Evolutionary conservation across 371 early-diverging fungal species (phyloP).

Genomic region (Zychaea mexicana): DNA sequence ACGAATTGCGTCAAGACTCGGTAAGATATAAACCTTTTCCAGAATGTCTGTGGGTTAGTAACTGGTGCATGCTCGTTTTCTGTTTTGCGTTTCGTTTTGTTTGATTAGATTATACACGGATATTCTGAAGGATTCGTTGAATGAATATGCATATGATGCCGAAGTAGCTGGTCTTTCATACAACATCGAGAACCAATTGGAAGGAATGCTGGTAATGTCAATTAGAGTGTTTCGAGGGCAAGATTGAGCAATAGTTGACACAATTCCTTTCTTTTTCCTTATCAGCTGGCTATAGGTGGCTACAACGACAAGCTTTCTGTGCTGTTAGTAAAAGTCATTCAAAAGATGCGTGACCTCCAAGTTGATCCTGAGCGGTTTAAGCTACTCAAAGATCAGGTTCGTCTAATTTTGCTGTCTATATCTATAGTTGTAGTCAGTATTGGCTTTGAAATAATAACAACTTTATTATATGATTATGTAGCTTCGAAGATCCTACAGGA

Average conservation of each 20-base stretch:
- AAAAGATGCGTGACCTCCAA: conserved; percentile 64
- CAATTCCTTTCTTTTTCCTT: no score
- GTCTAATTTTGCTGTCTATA: not conserved
- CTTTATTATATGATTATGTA: conserved; percentile 13
- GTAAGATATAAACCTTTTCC: not conserved
- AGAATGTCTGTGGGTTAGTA: not conserved
- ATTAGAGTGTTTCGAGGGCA: no score
- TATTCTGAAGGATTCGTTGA: conserved; percentile 79
- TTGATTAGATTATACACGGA: conserved; percentile 65
- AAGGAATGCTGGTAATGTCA: conserved; percentile 60
- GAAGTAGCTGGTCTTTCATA: conserved; percentile 84
- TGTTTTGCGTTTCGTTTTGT: no score
- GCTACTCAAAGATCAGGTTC: conserved; percentile 69
- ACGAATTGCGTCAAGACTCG: conserved; percentile 53
- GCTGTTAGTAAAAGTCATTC: conserved; percentile 71
- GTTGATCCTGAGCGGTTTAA: conserved; percentile 74
- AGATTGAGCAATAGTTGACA: no score
- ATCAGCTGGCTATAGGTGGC: conserved; percentile 68
- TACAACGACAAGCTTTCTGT: conserved; percentile 84
- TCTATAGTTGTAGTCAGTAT: no score
- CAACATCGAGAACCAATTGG: conserved; percentile 64
- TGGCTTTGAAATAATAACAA: no score
- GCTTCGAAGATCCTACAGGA: conserved; percentile 69
- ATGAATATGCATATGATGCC: conserved; percentile 87
- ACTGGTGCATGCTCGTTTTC: not conserved